Evolutionary conservation across 2,329 filamentous ascomycete species (phyloP).

Genomic region (Helicocarpus griseus): DNA sequence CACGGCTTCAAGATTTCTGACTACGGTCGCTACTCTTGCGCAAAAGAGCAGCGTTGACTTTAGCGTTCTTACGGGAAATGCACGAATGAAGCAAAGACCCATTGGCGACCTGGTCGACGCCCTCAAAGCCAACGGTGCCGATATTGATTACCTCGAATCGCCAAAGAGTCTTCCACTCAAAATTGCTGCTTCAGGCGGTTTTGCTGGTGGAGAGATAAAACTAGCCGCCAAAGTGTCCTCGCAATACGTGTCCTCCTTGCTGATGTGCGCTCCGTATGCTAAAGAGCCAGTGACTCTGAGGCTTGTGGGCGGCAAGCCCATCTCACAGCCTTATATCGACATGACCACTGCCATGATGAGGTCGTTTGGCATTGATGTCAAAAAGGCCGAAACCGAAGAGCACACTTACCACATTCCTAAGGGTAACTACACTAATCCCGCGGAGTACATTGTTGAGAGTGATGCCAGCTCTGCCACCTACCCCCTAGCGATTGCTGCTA

Average conservation of each 20-base stretch:
- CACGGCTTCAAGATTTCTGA: constrained; percentile 90
- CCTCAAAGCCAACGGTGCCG: constrained; percentile 74
- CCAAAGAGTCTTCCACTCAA: constrained; percentile 74
- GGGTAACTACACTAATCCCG: constrained; percentile 71
- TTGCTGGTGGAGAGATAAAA: constrained; percentile 79
- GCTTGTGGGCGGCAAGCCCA: constrained; percentile 91
- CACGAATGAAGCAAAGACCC: constrained; percentile 89
- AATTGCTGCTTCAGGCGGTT: constrained; percentile 71
- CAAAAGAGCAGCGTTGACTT: constrained; percentile 52
- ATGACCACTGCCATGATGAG: constrained; percentile 99
- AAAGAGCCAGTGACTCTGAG: constrained; percentile 85
- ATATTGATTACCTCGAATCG: constrained; percentile 74
- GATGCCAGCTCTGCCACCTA: constrained; percentile 98
- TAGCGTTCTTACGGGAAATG: constrained; percentile 83
- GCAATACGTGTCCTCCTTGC: constrained; percentile 94
- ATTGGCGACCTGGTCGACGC: constrained; percentile 91
- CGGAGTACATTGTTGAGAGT: constrained; percentile 84
- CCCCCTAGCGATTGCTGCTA: constrained; percentile 84
- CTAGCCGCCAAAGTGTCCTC: constrained; percentile 92
- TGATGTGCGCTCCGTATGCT: constrained; percentile 95
- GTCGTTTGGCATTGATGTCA: constrained; percentile 75
- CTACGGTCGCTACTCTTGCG: constrained; percentile 80
- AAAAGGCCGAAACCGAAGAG: constrained; percentile 64
- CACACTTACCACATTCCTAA: constrained; percentile 93
- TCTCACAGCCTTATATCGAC: constrained; percentile 94